Conservation (phyloP, 768 basidiomycete species). For the Cubamyces sp. region DNA sequence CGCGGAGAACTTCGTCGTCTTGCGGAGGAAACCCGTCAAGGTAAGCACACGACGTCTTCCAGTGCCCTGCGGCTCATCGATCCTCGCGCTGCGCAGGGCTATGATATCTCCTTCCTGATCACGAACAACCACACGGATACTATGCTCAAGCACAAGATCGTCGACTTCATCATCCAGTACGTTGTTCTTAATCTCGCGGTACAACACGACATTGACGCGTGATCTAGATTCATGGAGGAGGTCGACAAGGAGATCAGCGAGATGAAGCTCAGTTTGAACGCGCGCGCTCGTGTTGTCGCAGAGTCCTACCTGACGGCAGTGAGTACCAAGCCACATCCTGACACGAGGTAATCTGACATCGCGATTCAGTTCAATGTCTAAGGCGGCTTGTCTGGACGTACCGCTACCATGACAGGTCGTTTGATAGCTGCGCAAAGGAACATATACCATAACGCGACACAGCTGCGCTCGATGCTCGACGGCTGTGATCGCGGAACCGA, state of each 20-base stretch:
- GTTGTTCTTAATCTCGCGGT: not conserved
- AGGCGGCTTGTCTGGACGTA: not conserved
- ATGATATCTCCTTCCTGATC: constrained; percentile 98
- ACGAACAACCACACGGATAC: constrained; percentile 97
- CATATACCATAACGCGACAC: constrained; percentile 1
- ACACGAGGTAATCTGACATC: not conserved
- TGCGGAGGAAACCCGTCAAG: constrained; percentile 90
- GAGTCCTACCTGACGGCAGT: constrained; percentile 95
- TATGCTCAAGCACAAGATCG: constrained; percentile 99
- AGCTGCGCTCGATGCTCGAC: not conserved
- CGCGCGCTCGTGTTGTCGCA: constrained; percentile 94
- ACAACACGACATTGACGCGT: not conserved
- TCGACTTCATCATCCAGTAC: constrained; percentile 99
- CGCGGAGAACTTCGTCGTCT: constrained; percentile 95
- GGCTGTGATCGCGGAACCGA: too few species aligned
- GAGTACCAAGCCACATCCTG: constrained; percentile 36
- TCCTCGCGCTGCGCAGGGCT: constrained; percentile 61
- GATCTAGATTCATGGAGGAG: constrained; percentile 91
- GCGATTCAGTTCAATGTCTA: constrained; percentile 14
- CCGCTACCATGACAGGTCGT: too few species aligned
- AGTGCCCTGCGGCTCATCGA: not conserved
- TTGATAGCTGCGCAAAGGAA: not conserved
- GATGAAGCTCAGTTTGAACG: constrained; percentile 97
- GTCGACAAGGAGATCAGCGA: constrained; percentile 99
- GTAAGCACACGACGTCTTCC: constrained; percentile 46